A percentile compares a stretch with the other conserved stretches of the same genome.
These are phyloP conservation scores for Verticillium tricorpus DNA, from an alignment of 2,329 filamentous ascomycete genomes.

Conservation along the genomic window DNA sequence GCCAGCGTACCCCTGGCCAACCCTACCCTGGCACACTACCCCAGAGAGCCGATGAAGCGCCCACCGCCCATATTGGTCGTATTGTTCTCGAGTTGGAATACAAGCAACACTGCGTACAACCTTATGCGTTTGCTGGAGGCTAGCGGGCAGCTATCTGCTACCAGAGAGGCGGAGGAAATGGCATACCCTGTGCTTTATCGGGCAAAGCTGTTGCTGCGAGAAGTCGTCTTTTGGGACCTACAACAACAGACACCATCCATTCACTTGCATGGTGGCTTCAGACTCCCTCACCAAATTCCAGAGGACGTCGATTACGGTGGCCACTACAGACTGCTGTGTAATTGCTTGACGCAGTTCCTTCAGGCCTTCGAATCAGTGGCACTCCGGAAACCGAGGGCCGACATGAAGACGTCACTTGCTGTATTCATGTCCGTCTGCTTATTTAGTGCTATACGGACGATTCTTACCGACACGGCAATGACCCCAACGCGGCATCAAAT, in stretches of 20 bases:
- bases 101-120: conserved; percentile 41
- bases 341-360: conserved; percentile 47
- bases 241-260: conserved; percentile 44
- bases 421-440: conserved; percentile 52
- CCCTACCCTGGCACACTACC: conserved; percentile 31
- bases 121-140: conserved; percentile 49
- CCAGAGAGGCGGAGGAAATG: conserved; percentile 43
- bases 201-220: conserved; percentile 51
- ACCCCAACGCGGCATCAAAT: conserved; percentile 13
- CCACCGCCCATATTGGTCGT: conserved; percentile 46
- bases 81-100: conserved; percentile 48
- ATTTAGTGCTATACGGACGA: conserved; percentile 51
- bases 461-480: conserved; percentile 42
- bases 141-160: conserved; percentile 43
- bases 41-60: conserved; percentile 31
- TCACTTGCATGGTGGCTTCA: conserved; percentile 21
- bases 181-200: conserved; percentile 46
- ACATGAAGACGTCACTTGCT: conserved; percentile 44
- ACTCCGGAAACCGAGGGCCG: conserved; percentile 30
- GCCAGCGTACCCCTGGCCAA: conserved; percentile 33
- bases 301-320: conserved; percentile 44
- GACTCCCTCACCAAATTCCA: conserved; percentile 14
- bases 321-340: conserved; percentile 43
- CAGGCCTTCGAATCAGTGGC: conserved; percentile 46
- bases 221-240: conserved; percentile 50